Base-by-base conservation (phyloP, 768 basidiomycete genomes). In the Psilocybe cyanescens region DNA sequence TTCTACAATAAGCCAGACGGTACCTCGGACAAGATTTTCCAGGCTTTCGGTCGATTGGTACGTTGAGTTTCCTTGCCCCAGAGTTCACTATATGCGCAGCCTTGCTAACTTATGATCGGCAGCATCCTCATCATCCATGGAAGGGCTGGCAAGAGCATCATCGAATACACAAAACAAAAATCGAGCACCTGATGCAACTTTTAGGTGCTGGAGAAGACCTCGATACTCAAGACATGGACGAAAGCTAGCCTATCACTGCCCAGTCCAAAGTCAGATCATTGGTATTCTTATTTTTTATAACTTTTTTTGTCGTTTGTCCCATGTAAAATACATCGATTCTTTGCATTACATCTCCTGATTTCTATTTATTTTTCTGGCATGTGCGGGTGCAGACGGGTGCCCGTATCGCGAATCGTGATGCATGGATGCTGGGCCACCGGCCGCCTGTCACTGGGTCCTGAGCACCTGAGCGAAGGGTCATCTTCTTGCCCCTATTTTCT, bases 141-240 rank as follows among this genome's bases (percentile, higher is more conserved):
- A 95, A 95, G 72, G 93, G 93, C 12, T 95, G 93, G 93, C 93
- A 95, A 72, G 93, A 95, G 68, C 93, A 94, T 71, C 89, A 94
- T 71, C 85, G 93, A 46, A 92, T 94, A 67, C 93, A 94, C 72
- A 94, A 94, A 70, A 81, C 86, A 11, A 92, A 91, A 70, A 93
- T 94, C 63, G 93, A 94, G 67, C 87, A 93, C 74, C 82, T 91
- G 44, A 89, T 92, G 46, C 78, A 86, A 61, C 80, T 82, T 65
- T 71, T 94, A 17, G 69, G 70, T 9, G 79, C 80, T 31, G 91
- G 91, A 11, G 86, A 90, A 70, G 71, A 68, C 52, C 70, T 84
- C 30, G 80, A 81, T 44, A 67, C 66, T 1, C 60, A 60, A 14
- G 65, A 60, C 1, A 63, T 60, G 52, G 69, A 70, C n/a, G 68